phyloP scores from a whole-genome alignment of 2,329 filamentous ascomycete genomes.

The Claviceps digitariae region DNA sequence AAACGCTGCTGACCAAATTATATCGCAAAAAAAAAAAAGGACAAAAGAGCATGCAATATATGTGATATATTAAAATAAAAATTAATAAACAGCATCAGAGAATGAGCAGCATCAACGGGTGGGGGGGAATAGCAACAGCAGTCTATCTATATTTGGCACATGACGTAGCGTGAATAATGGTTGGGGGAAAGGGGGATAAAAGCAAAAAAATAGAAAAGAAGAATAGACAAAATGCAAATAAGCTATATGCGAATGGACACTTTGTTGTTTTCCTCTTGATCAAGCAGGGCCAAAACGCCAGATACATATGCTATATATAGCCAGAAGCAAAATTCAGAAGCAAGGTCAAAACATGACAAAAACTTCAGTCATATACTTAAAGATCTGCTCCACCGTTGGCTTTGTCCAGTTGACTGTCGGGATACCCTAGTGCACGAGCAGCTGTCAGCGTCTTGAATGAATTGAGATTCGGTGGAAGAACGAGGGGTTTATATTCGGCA shows the following conservation, averaged over 20 bases:
- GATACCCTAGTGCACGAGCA: constrained; percentile 3
- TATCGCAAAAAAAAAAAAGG: no score
- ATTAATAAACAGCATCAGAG: no score
- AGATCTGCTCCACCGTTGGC: constrained; percentile 1
- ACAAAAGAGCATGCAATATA: no score
- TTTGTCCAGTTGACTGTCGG: constrained; percentile 3
- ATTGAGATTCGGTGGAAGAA: neutral
- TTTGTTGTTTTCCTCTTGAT: neutral
- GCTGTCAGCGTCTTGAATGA: neutral
- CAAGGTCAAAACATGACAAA: neutral
- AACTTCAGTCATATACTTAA: neutral
- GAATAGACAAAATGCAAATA: neutral
- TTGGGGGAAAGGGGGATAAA: no score
- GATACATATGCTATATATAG: neutral
- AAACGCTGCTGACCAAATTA: no score
- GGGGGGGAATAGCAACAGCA: no score
- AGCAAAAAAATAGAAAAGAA: neutral
- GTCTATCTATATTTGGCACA: no score
- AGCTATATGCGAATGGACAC: neutral
- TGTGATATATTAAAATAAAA: no score
- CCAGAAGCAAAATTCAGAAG: neutral
- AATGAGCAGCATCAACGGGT: no score
- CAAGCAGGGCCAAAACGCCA: neutral
- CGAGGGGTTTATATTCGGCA: neutral
- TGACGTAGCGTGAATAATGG: no score